These are phyloP conservation scores for Talaromyces ruber DNA, from an alignment of 495 filamentous ascomycete species.

Conservation along the genomic window DNA sequence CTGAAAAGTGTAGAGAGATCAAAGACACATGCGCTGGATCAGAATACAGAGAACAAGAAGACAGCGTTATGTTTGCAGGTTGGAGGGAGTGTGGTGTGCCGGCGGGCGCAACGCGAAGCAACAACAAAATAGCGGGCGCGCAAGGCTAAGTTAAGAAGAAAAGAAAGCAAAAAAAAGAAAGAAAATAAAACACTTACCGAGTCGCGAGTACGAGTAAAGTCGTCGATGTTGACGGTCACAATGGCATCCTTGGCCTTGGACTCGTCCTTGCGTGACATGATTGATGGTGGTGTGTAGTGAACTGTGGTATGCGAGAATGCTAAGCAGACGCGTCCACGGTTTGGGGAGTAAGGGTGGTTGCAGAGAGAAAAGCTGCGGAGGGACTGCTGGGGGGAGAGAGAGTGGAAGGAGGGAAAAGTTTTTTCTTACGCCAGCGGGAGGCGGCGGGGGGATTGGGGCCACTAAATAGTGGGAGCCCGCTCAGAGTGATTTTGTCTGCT, in stretches of 20 bases:
- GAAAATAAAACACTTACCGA: slow-evolving; percentile 40
- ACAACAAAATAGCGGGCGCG: not conserved
- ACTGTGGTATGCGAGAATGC: slow-evolving; percentile 11
- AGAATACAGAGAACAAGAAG: not conserved
- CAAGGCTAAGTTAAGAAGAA: slow-evolving; percentile 6
- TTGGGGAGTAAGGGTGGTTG: slow-evolving; percentile 1
- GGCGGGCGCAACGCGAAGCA: not conserved
- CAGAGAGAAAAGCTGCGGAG: slow-evolving; percentile 7
- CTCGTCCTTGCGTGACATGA: slow-evolving; percentile 26
- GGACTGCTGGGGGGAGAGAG: slow-evolving; percentile 8
- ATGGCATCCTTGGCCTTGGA: slow-evolving; percentile 23
- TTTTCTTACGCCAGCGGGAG: not conserved
- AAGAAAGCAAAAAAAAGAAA: slow-evolving; percentile 8
- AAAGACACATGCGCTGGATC: not conserved
- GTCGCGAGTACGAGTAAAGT: slow-evolving; percentile 56
- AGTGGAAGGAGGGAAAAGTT: slow-evolving; percentile 7
- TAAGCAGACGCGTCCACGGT: slow-evolving; percentile 6
- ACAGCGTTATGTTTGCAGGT: not conserved
- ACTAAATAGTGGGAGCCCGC: slow-evolving; percentile 17
- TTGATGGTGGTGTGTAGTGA: slow-evolving; percentile 10
- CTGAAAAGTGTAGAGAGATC: not conserved
- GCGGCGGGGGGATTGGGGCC: slow-evolving; percentile 3
- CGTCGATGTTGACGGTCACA: slow-evolving; percentile 46
- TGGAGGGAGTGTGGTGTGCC: not conserved
- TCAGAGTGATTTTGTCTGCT: not conserved